Conservation (phyloP, 1,284 basidiomycete species). For the Sanghuangporus baumii region DNA sequence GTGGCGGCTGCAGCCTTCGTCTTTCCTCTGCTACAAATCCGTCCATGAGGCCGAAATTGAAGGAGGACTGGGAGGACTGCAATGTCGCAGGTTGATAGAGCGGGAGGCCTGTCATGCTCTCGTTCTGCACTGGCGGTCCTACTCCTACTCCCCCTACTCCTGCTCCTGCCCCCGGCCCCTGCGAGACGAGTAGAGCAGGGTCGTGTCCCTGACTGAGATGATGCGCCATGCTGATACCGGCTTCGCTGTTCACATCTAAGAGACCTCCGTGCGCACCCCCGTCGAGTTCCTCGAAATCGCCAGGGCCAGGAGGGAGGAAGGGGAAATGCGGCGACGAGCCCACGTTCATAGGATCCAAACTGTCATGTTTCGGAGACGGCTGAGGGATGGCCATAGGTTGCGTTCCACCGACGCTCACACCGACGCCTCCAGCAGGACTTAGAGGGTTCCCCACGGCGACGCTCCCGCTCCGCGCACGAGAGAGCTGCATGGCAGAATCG, state of each 20-base stretch:
- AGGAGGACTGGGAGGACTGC: conserved; percentile 39
- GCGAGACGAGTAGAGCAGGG: conserved; percentile 18
- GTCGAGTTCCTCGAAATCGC: not conserved
- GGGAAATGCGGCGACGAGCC: conserved; percentile 1
- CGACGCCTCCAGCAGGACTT: not conserved
- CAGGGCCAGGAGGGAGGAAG: not conserved
- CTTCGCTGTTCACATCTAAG: not conserved
- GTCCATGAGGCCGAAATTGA: conserved; percentile 80
- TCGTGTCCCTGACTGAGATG: conserved; percentile 18
- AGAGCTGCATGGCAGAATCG: conserved; percentile 80
- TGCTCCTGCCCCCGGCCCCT: not conserved
- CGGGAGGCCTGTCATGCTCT: conserved; percentile 44
- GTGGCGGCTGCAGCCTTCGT: conserved; percentile 36
- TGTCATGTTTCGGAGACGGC: not conserved
- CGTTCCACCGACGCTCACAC: not conserved
- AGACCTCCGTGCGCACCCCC: not conserved
- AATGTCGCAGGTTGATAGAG: conserved; percentile 47
- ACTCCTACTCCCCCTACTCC: too few relatives aligned
- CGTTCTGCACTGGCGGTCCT: conserved; percentile 16
- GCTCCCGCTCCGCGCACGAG: conserved; percentile 65
- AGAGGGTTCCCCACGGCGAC: conserved; percentile 22
- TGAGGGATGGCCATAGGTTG: not conserved
- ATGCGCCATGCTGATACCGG: conserved; percentile 1
- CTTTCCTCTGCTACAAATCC: conserved; percentile 75
- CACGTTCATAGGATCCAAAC: not conserved